These are phyloP conservation scores for Starmerella cellae DNA, from an alignment of 805 yeast species.

Conservation along the genomic window DNA sequence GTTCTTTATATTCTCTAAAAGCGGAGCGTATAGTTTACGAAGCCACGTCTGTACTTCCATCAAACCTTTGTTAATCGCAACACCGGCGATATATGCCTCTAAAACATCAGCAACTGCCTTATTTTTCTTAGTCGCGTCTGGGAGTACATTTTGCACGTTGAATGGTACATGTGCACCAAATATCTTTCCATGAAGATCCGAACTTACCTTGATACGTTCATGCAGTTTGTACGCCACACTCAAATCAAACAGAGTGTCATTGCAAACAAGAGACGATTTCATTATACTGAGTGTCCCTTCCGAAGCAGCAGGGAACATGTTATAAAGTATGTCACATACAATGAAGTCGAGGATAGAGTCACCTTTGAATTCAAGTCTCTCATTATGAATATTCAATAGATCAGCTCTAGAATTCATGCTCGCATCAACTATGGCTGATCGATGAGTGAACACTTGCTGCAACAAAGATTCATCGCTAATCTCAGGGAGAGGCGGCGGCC, in stretches of 20 bases:
- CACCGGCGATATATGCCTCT: constrained; percentile 88
- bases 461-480: constrained; percentile 47
- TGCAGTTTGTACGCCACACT: constrained; percentile 56
- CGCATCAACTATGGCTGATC: constrained; percentile 39
- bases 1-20: constrained; percentile 10
- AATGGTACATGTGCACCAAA: constrained; percentile 1
- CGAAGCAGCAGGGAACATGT: constrained; percentile 49
- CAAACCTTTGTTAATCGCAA: constrained; percentile 29
- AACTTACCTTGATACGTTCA: constrained; percentile 9
- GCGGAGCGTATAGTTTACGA: constrained; percentile 24
- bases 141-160: not conserved
- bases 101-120: constrained; percentile 79
- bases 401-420: constrained; percentile 48
- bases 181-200: constrained; percentile 8
- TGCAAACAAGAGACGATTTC: constrained; percentile 59
- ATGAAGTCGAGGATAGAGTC: constrained; percentile 68
- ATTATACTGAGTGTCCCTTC: constrained; percentile 73
- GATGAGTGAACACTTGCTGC: constrained; percentile 68
- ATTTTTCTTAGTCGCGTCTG: constrained; percentile 20
- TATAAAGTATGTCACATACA: constrained; percentile 56
- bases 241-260: constrained; percentile 58
- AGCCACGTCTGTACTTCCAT: constrained; percentile 26
- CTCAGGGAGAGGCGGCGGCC: constrained; percentile 60
- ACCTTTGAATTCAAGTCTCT: constrained; percentile 79
- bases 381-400: constrained; percentile 55